phyloP scores from a whole-genome alignment of 2,329 filamentous ascomycete species.

The Fusarium gaditjirri region DNA sequence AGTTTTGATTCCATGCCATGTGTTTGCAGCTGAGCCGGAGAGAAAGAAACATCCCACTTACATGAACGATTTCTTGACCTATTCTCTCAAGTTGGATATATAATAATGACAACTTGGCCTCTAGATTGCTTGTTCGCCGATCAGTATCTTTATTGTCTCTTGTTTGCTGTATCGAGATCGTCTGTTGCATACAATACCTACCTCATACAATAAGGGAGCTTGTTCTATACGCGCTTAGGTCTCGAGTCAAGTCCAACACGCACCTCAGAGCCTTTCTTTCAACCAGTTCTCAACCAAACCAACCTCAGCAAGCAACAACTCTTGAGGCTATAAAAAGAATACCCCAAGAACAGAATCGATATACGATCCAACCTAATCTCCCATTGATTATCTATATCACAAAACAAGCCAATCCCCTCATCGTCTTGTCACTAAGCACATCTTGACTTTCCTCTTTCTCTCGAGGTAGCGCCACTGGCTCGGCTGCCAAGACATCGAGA shows the following conservation, averaged over 20 bases:
- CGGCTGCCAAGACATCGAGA: slow-evolving; percentile 36
- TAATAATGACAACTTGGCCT: slow-evolving; percentile 1
- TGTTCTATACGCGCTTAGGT: slow-evolving; percentile 3
- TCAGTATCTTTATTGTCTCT: not conserved
- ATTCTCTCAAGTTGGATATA: slow-evolving; percentile 13
- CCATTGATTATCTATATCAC: slow-evolving; percentile 12
- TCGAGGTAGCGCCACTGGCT: slow-evolving; percentile 37
- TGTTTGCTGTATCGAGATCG: slow-evolving; percentile 9
- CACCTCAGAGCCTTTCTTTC: not conserved
- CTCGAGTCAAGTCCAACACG: not conserved
- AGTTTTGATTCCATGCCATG: slow-evolving; percentile 17
- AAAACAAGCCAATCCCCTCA: slow-evolving; percentile 24
- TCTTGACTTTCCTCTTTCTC: slow-evolving; percentile 24
- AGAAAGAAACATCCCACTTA: slow-evolving; percentile 38
- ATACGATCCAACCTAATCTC: slow-evolving; percentile 15
- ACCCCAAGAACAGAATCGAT: slow-evolving; percentile 7
- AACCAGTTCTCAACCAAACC: not conserved
- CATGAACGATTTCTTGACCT: slow-evolving; percentile 24
- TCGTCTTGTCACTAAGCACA: slow-evolving; percentile 12
- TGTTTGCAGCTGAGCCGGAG: slow-evolving; percentile 4
- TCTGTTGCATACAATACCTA: not conserved
- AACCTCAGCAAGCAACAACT: not conserved
- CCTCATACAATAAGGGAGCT: not conserved
- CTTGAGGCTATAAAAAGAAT: slow-evolving; percentile 12
- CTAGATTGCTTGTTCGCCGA: slow-evolving; percentile 4